Base-by-base conservation (phyloP, 768 basidiomycete genomes). In the Russula abietina region DNA sequence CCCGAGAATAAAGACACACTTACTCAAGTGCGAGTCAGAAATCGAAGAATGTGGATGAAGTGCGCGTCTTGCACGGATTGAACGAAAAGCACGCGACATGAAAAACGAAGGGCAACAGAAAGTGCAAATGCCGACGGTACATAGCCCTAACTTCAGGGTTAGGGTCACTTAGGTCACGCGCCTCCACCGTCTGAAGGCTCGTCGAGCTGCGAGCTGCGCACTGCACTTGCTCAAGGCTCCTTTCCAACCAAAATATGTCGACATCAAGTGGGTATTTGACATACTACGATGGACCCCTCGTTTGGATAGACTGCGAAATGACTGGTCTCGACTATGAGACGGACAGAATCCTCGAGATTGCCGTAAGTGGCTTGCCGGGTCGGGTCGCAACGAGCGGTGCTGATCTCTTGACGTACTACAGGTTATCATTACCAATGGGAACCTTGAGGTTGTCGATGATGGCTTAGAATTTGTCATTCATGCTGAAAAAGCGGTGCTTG, bases 281-380 rank as follows among this genome's bases (percentile, higher is more conserved):
- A 0, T 81, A 78, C 57, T 66, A 73, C n/a, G 82, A 81, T 38
- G 86, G 87, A 0, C 88, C 89, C 11, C 73, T 91, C 59, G 86
- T 91, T 8, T 88, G 91, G 91, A 80, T 93, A 55, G 91, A 93
- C 72, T 91, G 89, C 68, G 91, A 93, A 75, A 93, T 93, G 82
- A 92, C 91, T 2, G 91, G 91, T 4, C 78, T 93, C 43, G 74
- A 88, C 69, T 80, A 80, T 4, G 77, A 79, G 53, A 84, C 74
- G 45, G 88, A 92, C 73, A 84, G 81, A 65, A 82, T 93, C 32
- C 71, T 93, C 2, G 93, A 96, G 73, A 88, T 95, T 70, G 89
- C 88, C 12, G 89, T 86, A 62, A 64, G 80, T 68, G n/a, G 48
- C 46, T 9, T 17, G n/a, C n/a, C n/a, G n/a, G n/a, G n/a, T 3